phyloP scores from a whole-genome alignment of 495 filamentous ascomycete genomes.

The Podospora pseudocomata region DNA sequence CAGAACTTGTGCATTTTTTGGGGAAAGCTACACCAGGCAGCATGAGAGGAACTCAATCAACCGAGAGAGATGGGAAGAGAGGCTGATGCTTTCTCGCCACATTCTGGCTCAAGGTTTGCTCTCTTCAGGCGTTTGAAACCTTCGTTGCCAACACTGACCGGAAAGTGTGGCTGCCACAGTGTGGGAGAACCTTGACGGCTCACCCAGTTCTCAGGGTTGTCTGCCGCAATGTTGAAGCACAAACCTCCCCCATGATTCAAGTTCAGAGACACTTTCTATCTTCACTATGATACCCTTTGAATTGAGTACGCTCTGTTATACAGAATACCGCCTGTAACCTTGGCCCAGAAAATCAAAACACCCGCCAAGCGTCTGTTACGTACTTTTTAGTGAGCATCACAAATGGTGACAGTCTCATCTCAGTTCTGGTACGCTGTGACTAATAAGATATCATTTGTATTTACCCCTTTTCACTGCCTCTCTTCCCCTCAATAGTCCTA shows the following conservation, averaged over 20 bases:
- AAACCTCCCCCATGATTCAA: background rate
- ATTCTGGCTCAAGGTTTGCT: background rate
- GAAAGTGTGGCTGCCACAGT: background rate
- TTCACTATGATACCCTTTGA: background rate
- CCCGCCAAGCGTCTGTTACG: background rate
- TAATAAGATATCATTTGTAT: background rate
- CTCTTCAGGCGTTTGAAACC: background rate
- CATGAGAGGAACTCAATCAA: background rate
- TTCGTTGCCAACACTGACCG: background rate
- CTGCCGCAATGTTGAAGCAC: background rate
- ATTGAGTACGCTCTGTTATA: background rate
- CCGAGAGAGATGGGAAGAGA: background rate
- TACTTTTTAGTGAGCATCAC: constrained; percentile 2
- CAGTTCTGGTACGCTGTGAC: background rate
- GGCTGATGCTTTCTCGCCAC: background rate
- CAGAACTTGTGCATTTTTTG: constrained; percentile 6
- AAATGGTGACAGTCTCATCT: background rate
- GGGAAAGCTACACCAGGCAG: background rate
- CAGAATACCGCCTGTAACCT: background rate
- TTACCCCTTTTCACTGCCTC: background rate
- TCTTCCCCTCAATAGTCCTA: background rate
- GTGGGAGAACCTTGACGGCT: constrained; percentile 23
- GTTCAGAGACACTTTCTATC: background rate
- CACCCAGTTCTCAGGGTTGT: background rate
- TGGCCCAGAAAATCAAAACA: background rate